Evolutionary conservation across 371 early-diverging fungal genomes (phyloP).

Genomic region (Rhizopus stolonifer): DNA sequence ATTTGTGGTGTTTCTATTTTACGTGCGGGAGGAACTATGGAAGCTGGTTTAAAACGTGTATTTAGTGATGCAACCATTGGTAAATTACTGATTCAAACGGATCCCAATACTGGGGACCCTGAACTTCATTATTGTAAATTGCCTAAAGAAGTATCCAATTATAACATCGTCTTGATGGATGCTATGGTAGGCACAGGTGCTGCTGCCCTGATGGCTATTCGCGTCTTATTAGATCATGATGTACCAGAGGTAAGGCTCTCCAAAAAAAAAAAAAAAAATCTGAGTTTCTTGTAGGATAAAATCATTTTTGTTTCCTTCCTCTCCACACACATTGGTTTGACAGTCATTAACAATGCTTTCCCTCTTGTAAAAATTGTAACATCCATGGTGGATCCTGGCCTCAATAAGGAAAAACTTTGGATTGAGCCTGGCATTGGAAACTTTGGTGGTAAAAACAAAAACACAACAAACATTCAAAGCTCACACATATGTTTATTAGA

Average conservation of each 20-base stretch:
- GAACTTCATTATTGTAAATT: constrained; percentile 79
- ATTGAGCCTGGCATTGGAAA: constrained; percentile 88
- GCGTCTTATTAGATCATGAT: constrained; percentile 85
- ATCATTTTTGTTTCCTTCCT: constrained; percentile 83
- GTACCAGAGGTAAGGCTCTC: constrained; percentile 60
- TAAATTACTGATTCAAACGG: constrained; percentile 86
- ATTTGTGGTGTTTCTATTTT: constrained; percentile 85
- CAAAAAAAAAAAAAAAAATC: no score
- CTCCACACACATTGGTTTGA: constrained; percentile 73
- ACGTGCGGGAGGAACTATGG: constrained; percentile 90
- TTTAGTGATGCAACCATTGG: constrained; percentile 80
- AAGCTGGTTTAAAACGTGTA: constrained; percentile 78
- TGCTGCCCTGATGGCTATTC: constrained; percentile 90
- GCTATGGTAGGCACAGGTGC: constrained; percentile 86
- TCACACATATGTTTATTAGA: constrained; percentile 21
- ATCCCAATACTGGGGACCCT: constrained; percentile 80
- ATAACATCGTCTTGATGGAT: constrained; percentile 73
- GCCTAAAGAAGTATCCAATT: constrained; percentile 60
- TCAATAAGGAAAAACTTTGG: constrained; percentile 62
- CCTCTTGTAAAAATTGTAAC: constrained; percentile 81
- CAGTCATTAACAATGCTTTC: constrained; percentile 78
- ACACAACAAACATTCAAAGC: background rate
- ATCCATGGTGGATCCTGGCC: constrained; percentile 69
- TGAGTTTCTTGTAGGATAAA: constrained; percentile 60
- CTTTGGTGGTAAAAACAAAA: constrained; percentile 62